Evolutionary conservation across 352 stramenopile genomes (phyloP), one percentile per base, ranked within the genome.

Genomic region (Phytopythium helicoides): DNA sequence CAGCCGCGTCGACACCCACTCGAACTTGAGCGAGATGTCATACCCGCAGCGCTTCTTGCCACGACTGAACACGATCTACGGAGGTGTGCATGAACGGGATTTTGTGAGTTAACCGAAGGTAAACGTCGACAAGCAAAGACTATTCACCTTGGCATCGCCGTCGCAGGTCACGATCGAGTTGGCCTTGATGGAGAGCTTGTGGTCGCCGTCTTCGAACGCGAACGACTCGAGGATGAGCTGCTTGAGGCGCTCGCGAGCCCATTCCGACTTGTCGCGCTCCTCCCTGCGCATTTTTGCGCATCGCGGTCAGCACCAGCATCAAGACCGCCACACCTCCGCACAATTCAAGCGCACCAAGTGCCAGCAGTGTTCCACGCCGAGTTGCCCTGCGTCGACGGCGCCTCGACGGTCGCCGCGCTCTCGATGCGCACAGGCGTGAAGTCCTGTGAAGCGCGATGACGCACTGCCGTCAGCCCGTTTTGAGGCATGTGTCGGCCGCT

Each of bases 21-120:
- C 77, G 47, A 91, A 94, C 62, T 91, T 91, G 64, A 94, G 67
- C 42, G 73, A 78, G 25, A 94, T 74, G 38, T 94, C 81, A 54
- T 91, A 94, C 6, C 84, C 81, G 40, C 84, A 94, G 38, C 84
- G 84, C 60, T 94, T 94, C 68, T 91, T 90, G 38, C 84, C 79
- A 35, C 84, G 79, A 55, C 81, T 92, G 48, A 91, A 90, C 14
- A 94, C 79, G 56, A 87, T 22, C 73, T 87, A n/a, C n/a, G n/a
- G n/a, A n/a, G n/a, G n/a, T n/a, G 48, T 31, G 42, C 10, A 19
- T 9, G 39, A 8, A n/a, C 3, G 15, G n/a, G 23, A 19, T 19
- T 18, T 9, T 25, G 51, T 21, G 25, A 68, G 21, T 8, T 2
- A 12, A 5, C 15, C 19, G 21, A 19, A 42, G 15, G 51, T 39